Evolutionary conservation across 495 filamentous ascomycete species (phyloP).

Genomic region (Penicillium canescens): DNA sequence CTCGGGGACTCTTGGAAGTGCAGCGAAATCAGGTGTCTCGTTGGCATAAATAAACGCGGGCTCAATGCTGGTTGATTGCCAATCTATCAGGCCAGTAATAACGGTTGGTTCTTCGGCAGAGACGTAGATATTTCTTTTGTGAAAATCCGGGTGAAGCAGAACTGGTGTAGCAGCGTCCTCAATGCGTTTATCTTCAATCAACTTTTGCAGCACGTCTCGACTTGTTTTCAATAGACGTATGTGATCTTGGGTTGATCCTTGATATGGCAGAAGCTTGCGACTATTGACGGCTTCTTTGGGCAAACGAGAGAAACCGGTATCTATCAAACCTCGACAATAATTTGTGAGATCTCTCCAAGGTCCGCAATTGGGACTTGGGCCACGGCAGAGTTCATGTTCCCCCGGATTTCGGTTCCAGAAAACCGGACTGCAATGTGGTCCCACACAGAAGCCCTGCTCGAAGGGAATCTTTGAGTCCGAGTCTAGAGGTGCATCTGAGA

Average conservation of each 20-base stretch:
- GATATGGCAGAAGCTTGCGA: too few species aligned
- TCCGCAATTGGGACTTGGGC: too few species aligned
- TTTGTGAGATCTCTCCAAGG: too few species aligned
- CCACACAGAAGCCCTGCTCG: too few species aligned
- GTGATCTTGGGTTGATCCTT: constrained; percentile 35
- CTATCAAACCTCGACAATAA: too few species aligned
- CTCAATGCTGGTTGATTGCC: constrained; percentile 40
- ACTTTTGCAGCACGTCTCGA: constrained; percentile 27
- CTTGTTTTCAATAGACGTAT: constrained; percentile 27
- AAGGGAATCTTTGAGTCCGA: too few species aligned
- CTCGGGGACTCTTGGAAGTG: constrained; percentile 4
- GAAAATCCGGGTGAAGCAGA: constrained; percentile 41
- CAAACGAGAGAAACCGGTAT: too few species aligned
- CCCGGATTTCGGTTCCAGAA: too few species aligned
- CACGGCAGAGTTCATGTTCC: too few species aligned
- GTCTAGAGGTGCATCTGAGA: too few species aligned
- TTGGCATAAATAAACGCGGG: constrained; percentile 41
- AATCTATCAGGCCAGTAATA: constrained; percentile 43
- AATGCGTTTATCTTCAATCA: constrained; percentile 31
- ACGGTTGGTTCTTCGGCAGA: constrained; percentile 39
- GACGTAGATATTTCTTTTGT: constrained; percentile 47
- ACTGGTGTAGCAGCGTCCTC: constrained; percentile 5
- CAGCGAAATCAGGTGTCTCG: constrained; percentile 40
- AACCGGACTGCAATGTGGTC: too few species aligned
- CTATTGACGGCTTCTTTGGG: too few species aligned